Evolutionary conservation across 306 rosid genomes (phyloP), one percentile per base, ranked within the genome.

Genomic region (Spatholobus suberectus): DNA sequence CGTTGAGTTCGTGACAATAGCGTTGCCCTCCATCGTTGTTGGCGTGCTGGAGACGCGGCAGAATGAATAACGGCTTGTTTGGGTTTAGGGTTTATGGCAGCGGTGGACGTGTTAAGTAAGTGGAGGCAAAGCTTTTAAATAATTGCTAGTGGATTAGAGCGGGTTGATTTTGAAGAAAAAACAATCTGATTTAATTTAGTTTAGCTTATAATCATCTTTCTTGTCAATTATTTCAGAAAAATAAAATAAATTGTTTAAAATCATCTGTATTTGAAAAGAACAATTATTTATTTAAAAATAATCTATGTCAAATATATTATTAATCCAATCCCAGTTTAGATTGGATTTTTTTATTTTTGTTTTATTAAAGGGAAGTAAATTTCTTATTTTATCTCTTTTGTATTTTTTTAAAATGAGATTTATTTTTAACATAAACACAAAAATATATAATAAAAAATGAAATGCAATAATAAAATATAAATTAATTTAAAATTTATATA

Each of bases 1-100:
- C 86, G 76, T 85, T 15, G 91, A 84, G 44, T 88, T 86, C 76
- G 82, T 69, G 11, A 43, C 13, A 6, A 71, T 12, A 15, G 67
- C 70, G 4, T 73, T 18, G 34, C 21, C 63, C 67, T 70, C 90
- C 92, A 84, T 86, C 1, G 83, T 41, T 29, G 38, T 46, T 26
- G 1, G 71, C 5, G 62, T 72, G 40, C 23, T 7, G 9, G n/a
- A 72, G 63, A 4, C 27, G 6, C 24, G 3, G 68, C 21, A 47
- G 70, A 58, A 8, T 3, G 51, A 73, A 26, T 9, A 49, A 49
- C 52, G 55, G 47, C 27, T 70, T 69, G 21, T 70, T 44, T 24
- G 59, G 76, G 76, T 70, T 70, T 69, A 73, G 78, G 65, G 78
- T 73, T 73, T 73, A 73, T 32, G 78, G 15, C 26, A 63, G 21